Base-by-base conservation (phyloP, 106 monocot species). In the Allium sativum region DNA sequence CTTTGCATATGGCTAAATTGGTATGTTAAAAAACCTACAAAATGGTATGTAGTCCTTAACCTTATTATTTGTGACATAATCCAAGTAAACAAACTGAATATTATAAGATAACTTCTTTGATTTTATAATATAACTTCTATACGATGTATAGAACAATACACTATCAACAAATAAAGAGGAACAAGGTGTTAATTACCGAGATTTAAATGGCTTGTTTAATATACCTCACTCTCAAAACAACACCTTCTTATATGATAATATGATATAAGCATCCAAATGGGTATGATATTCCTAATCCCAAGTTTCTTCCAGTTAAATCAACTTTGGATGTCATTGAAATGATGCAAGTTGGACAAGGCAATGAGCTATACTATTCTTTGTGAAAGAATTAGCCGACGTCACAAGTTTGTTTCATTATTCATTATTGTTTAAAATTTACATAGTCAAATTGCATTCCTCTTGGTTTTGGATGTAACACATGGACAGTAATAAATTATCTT, bases 1-100 rank as follows among this genome's bases (percentile, higher is more conserved):
- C 21, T 98, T 98, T 82, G 96, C 96, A 62, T 98, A 98, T 76
- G 91, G 96, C 55, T 91, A 98, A 77, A 98, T 91, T 70, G 95
- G 95, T n/a, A n/a, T 95, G 90, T 0, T 86, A 90, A 16, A 95
- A 95, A 75, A 95, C 95, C 14, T 98, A 98, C 66, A 98, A 90
- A 12, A 98, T 98, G 96, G 91, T 90, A 82, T 45, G 62, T 19
- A 8, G 8, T 47, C 8, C 41, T 70, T 57, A 50, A 1, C 8
- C 10, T 8, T 52, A 54, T 21, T 52, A 31, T 18, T 42, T 42
- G 42, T 56, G 19, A 7, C 19, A 56, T 12, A n/a, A n/a, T n/a
- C n/a, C n/a, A n/a, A n/a, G n/a, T n/a, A n/a, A n/a, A n/a, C n/a
- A n/a, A n/a, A n/a, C n/a, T n/a, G n/a, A n/a, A n/a, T n/a, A n/a